These are phyloP conservation scores for Fragaria nilgerrensis DNA, from an alignment of 306 rosid species.

Conservation along the genomic window DNA sequence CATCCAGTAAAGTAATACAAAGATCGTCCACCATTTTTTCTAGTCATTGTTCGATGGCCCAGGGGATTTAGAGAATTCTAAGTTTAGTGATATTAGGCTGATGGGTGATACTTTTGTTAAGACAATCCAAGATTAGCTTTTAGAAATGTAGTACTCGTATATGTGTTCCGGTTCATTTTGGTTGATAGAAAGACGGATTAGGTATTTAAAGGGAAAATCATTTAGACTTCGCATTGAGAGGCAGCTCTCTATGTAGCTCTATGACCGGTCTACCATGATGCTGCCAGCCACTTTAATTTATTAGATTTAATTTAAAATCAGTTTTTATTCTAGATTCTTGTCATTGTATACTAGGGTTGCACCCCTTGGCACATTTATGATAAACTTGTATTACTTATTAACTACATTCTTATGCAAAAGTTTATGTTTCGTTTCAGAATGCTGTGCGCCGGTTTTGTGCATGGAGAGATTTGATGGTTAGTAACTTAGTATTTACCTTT, in stretches of 20 bases:
- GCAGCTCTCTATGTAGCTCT: not conserved
- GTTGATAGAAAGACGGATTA: not conserved
- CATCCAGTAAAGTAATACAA: not conserved
- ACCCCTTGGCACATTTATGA: not conserved
- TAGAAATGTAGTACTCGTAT: not conserved
- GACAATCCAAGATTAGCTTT: not conserved
- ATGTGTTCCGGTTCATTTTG: not conserved
- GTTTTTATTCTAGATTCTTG: not conserved
- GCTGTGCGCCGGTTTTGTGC: conserved; percentile 64
- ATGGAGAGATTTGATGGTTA: conserved; percentile 94
- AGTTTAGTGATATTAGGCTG: not conserved
- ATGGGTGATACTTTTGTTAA: not conserved
- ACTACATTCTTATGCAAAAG: conserved; percentile 11
- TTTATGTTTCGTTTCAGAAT: conserved; percentile 52
- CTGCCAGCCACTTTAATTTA: not conserved
- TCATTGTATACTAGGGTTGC: conserved; percentile 1
- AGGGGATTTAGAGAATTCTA: not conserved
- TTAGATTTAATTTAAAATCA: not conserved
- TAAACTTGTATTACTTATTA: not conserved
- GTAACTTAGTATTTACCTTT: conserved; percentile 28
- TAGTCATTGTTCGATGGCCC: not conserved
- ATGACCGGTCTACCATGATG: not conserved
- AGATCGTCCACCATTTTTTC: not conserved
- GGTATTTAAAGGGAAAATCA: not conserved
- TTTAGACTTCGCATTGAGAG: not conserved